Evolutionary conservation across 176 grass and related monocot species (phyloP).

Genomic region (Miscanthus lutarioriparius): DNA sequence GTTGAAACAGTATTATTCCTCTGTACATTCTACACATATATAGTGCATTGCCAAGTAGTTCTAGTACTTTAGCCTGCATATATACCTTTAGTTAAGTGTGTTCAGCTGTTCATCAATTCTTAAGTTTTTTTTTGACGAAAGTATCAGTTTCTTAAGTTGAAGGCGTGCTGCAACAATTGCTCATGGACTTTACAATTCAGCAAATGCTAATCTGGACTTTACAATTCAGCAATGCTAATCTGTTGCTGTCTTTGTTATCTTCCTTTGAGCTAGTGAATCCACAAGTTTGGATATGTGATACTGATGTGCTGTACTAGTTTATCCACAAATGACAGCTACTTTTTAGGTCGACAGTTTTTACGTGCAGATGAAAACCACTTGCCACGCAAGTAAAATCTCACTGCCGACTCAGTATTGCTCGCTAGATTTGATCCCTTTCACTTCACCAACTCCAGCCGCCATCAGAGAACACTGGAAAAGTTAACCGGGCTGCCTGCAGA

Average conservation of each 20-base stretch:
- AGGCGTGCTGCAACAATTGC: constrained; percentile 12
- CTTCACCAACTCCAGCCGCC: neutral
- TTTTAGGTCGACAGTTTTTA: constrained; percentile 45
- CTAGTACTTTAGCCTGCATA: neutral
- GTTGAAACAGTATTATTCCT: neutral
- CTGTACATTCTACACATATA: neutral
- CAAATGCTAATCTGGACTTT: neutral
- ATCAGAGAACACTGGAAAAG: neutral
- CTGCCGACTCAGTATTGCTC: neutral
- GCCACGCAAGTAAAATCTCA: constrained; percentile 41
- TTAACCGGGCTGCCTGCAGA: neutral
- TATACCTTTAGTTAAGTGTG: neutral
- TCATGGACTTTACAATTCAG: neutral
- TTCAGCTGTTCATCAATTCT: neutral
- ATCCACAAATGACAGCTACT: constrained; percentile 27
- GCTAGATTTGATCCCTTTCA: neutral
- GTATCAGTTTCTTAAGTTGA: constrained; percentile 11
- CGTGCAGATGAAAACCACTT: constrained; percentile 34
- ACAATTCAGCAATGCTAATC: neutral
- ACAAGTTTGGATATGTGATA: constrained; percentile 23
- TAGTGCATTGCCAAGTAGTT: constrained; percentile 10
- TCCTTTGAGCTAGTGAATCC: constrained; percentile 21
- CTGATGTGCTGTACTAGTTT: neutral
- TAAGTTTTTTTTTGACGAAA: too few relatives aligned
- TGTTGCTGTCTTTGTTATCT: neutral